Conservation (phyloP, 306 rosid genomes). For the Quercus gilva region DNA sequence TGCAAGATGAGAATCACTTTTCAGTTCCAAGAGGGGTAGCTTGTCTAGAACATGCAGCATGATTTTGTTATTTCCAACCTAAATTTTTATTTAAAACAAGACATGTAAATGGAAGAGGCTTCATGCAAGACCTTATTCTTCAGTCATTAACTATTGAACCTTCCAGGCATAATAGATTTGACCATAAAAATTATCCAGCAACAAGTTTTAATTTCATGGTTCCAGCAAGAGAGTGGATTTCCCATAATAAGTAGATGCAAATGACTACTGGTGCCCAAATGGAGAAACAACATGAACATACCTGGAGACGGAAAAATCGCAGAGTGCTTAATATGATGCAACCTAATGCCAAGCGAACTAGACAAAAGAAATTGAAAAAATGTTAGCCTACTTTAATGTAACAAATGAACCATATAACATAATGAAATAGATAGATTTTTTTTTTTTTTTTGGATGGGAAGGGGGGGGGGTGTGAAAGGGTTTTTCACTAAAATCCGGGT, state of each 20-base stretch:
- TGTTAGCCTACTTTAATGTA: conserved; percentile 9
- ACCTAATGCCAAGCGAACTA: conserved; percentile 86
- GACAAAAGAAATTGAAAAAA: conserved; percentile 26
- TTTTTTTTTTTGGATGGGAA: neutral
- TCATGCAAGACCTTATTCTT: neutral
- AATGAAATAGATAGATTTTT: neutral
- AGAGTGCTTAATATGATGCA: conserved; percentile 55
- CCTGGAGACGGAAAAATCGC: conserved; percentile 77
- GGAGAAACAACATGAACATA: conserved; percentile 18
- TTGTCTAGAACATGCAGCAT: neutral
- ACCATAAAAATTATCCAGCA: too few relatives aligned
- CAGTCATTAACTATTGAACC: conserved; percentile 4
- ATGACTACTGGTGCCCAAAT: neutral
- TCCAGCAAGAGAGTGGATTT: too few relatives aligned
- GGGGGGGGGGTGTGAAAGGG: too few relatives aligned
- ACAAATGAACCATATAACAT: neutral
- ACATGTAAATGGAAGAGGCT: neutral
- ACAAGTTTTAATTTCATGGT: too few relatives aligned
- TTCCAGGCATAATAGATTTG: neutral
- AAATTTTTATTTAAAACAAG: neutral
- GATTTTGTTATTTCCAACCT: neutral
- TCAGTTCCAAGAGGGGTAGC: neutral
- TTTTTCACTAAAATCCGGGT: neutral
- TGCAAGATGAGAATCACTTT: neutral
- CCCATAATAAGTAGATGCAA: neutral